Conservation (phyloP, 1,284 basidiomycete genomes). For the Meripilus lineatus region DNA sequence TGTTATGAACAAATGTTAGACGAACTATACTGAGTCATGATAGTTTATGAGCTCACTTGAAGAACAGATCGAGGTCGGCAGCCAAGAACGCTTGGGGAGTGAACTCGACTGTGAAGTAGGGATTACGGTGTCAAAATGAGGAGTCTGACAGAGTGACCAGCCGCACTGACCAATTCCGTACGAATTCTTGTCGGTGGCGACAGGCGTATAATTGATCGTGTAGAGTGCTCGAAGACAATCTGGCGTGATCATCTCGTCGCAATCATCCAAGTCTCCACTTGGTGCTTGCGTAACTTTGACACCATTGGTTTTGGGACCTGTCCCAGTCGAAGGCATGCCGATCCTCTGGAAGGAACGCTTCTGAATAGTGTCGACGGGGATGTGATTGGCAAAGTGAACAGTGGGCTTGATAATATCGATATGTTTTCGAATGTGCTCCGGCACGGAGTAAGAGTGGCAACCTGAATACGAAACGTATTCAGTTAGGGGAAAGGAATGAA, state of each 20-base stretch:
- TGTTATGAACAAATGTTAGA: conserved; percentile 3
- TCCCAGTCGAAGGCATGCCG: conserved; percentile 26
- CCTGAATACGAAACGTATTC: conserved; percentile 13
- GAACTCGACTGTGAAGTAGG: conserved; percentile 39
- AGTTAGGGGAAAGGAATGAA: not conserved
- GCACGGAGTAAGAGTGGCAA: conserved; percentile 37
- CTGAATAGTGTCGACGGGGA: conserved; percentile 7
- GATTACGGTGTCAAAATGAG: not conserved
- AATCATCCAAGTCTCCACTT: conserved; percentile 25
- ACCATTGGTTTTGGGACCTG: conserved; percentile 33
- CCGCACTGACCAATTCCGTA: conserved; percentile 41
- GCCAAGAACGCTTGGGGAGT: conserved; percentile 43
- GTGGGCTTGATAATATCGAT: conserved; percentile 43
- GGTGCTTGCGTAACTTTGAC: conserved; percentile 21
- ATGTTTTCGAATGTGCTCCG: conserved; percentile 31
- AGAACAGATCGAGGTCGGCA: conserved; percentile 42
- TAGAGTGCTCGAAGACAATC: conserved; percentile 52
- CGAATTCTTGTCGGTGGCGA: conserved; percentile 39
- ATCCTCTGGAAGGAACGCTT: conserved; percentile 20
- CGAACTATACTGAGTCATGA: too few relatives aligned
- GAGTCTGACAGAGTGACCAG: not conserved
- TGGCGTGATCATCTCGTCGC: conserved; percentile 46
- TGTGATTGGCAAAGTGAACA: conserved; percentile 32
- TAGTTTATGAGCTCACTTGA: conserved; percentile 23
- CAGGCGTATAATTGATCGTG: conserved; percentile 42